Evolutionary conservation across 129 eudicot species (phyloP).

Genomic region (Artemisia argyi): DNA sequence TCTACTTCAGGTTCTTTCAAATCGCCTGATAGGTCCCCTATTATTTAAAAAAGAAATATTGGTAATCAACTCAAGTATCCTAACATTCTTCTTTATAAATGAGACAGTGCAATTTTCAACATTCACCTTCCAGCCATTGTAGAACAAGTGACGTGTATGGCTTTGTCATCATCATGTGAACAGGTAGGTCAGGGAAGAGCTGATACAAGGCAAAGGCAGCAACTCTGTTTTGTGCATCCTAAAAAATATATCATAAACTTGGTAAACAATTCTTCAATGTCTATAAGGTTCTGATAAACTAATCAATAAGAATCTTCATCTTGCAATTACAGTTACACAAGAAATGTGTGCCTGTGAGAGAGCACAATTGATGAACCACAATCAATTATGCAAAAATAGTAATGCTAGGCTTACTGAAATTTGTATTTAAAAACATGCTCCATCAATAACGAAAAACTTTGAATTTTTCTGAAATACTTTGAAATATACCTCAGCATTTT

Average conservation of each 20-base stretch:
- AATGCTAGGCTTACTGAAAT: background rate
- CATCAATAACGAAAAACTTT: background rate
- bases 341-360: background rate
- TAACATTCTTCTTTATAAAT: background rate
- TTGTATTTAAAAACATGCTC: background rate
- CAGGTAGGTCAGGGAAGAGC: constrained; percentile 85
- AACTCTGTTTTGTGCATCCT: constrained; percentile 98
- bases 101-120: background rate
- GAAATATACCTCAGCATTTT: constrained; percentile 71
- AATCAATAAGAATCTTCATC: constrained; percentile 7
- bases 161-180: constrained; percentile 71
- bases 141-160: constrained; percentile 79
- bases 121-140: constrained; percentile 86
- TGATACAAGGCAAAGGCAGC: constrained; percentile 88
- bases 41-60: background rate
- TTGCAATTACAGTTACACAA: constrained; percentile 4
- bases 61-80: constrained; percentile 14
- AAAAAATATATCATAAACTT: constrained; percentile 23
- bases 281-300: constrained; percentile 11
- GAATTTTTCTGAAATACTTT: background rate
- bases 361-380: background rate
- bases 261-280: constrained; percentile 5
- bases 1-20: constrained; percentile 55
- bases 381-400: background rate
- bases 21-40: constrained; percentile 61